phyloP scores from a whole-genome alignment of 1,284 basidiomycete genomes.

The Meripilus lineatus region DNA sequence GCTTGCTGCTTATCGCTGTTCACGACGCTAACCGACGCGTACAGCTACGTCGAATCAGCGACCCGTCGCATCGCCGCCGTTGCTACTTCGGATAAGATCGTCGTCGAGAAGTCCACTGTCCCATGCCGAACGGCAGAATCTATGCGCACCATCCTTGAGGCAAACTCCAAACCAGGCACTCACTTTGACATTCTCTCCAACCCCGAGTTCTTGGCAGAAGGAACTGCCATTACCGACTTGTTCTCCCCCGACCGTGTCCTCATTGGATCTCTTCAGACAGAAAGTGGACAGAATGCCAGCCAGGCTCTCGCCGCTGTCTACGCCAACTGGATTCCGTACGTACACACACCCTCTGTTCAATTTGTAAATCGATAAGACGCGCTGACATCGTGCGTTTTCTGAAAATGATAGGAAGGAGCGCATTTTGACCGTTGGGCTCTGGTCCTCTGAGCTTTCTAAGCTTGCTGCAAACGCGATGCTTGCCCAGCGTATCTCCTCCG shows the following conservation, averaged over 20 bases:
- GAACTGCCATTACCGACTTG: conserved; percentile 91
- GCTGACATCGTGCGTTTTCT: not conserved
- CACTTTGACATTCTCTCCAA: conserved; percentile 99
- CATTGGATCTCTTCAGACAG: conserved; percentile 91
- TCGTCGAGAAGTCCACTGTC: conserved; percentile 99
- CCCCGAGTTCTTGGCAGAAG: conserved; percentile 98
- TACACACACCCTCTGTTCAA: conserved; percentile 18
- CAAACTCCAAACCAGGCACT: conserved; percentile 90
- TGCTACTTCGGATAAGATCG: conserved; percentile 91
- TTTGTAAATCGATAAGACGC: no score
- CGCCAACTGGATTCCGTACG: conserved; percentile 92
- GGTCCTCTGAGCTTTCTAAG: conserved; percentile 98
- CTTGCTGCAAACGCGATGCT: conserved; percentile 99
- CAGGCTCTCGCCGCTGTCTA: conserved; percentile 78
- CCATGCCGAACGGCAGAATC: conserved; percentile 98
- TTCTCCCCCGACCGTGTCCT: conserved; percentile 91
- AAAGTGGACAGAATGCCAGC: conserved; percentile 82
- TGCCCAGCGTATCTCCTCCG: conserved; percentile 95
- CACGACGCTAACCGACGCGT: not conserved
- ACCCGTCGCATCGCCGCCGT: conserved; percentile 94
- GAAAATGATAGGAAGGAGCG: conserved; percentile 61
- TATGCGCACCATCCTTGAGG: conserved; percentile 98
- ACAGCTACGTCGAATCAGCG: conserved; percentile 92
- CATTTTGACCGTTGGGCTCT: conserved; percentile 93
- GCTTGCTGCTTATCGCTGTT: not conserved